phyloP scores from a whole-genome alignment of 106 monocot species.

The Amphibolis antarctica region DNA sequence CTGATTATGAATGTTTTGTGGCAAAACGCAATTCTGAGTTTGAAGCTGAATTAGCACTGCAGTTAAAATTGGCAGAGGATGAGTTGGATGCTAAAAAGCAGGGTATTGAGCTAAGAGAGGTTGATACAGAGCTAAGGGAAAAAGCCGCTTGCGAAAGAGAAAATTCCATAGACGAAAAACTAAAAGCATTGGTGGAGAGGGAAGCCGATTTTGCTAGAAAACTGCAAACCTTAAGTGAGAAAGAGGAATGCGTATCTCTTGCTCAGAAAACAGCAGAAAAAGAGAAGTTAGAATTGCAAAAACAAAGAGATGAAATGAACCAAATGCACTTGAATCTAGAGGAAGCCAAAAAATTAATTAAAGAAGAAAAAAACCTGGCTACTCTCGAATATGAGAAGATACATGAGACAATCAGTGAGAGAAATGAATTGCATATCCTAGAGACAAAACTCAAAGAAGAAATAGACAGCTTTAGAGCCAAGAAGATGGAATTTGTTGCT shows the following conservation, averaged over 20 bases:
- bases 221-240: conserved; percentile 39
- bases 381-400: conserved; percentile 37
- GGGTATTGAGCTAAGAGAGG: conserved; percentile 20
- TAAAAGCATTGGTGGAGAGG: conserved; percentile 29
- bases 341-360: conserved; percentile 33
- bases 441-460: conserved; percentile 81
- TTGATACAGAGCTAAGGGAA: conserved; percentile 29
- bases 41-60: conserved; percentile 54
- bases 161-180: conserved; percentile 15
- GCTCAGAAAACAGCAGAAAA: conserved; percentile 21
- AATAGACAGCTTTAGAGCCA: conserved; percentile 74
- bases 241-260: conserved; percentile 29
- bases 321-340: conserved; percentile 39
- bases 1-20: conserved; percentile 36
- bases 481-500: conserved; percentile 42
- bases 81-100: conserved; percentile 35
- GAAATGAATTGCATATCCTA: conserved; percentile 46
- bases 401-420: conserved; percentile 38
- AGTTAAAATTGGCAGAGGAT: conserved; percentile 35
- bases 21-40: conserved; percentile 42
- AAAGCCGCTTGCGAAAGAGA: conserved; percentile 31
- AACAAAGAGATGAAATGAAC: conserved; percentile 36
- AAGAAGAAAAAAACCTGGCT: conserved; percentile 41
- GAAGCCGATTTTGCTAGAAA: conserved; percentile 28
- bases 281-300: conserved; percentile 29